A percentile compares a stretch with the other conserved stretches of the same genome.
Evolutionary conservation across 2,329 filamentous ascomycete genomes (phyloP).

Genomic region (Thermomyces lanuginosus): DNA sequence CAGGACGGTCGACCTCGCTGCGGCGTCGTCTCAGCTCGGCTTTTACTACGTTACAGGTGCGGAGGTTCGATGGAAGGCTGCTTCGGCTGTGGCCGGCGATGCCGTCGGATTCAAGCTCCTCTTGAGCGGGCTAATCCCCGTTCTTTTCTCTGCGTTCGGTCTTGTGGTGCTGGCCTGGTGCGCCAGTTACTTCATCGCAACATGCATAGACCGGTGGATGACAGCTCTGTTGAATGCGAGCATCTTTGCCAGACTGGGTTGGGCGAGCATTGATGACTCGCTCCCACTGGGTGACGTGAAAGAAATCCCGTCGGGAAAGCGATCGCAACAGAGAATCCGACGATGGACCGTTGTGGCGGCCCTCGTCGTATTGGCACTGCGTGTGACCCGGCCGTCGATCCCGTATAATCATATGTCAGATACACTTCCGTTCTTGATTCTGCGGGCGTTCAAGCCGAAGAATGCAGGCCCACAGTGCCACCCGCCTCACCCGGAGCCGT

Average conservation of each 20-base stretch:
- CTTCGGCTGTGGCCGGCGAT: constrained; percentile 14
- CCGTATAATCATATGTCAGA: constrained; percentile 17
- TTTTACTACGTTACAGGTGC: constrained; percentile 18
- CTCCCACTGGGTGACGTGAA: constrained; percentile 5
- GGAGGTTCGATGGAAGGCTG: constrained; percentile 18
- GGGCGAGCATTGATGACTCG: constrained; percentile 9
- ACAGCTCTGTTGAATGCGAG: too few species aligned
- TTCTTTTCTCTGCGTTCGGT: constrained; percentile 10
- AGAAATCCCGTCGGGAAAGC: constrained; percentile 2
- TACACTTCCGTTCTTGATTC: constrained; percentile 15
- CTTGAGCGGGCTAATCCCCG: constrained; percentile 15
- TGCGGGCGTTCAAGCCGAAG: constrained; percentile 8
- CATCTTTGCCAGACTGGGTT: too few species aligned
- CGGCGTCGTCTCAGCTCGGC: constrained; percentile 14
- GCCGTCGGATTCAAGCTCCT: constrained; percentile 16
- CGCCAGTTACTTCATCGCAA: constrained; percentile 9
- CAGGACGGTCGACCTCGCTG: constrained; percentile 11
- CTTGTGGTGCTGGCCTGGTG: constrained; percentile 11
- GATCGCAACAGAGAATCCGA: too few species aligned
- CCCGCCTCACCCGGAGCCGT: constrained; percentile 7
- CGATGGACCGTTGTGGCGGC: not conserved
- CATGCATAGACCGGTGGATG: constrained; percentile 11
- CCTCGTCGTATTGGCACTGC: constrained; percentile 5
- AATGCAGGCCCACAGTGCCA: constrained; percentile 2
- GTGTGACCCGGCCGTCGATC: constrained; percentile 12